phyloP scores from a whole-genome alignment of 2,329 filamentous ascomycete species.

The Alternaria sp. region DNA sequence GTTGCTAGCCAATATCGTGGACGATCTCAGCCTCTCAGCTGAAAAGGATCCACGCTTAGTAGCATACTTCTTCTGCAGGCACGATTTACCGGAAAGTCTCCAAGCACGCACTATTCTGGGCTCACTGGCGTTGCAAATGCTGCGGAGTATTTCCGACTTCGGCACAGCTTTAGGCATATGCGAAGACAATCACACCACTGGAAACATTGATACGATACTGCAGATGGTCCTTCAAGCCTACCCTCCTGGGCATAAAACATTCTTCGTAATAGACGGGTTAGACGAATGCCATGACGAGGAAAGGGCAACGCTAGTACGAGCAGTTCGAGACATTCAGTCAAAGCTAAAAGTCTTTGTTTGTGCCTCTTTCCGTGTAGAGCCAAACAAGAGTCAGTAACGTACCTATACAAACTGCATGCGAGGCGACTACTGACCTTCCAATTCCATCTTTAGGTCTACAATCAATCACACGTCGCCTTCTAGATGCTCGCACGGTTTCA shows the following conservation, averaged over 20 bases:
- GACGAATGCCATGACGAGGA: no score
- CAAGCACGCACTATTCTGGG: slow-evolving; percentile 32
- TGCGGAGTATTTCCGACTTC: slow-evolving; percentile 21
- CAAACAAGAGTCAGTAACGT: neutral
- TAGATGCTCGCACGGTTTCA: slow-evolving; percentile 2
- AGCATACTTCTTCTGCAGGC: slow-evolving; percentile 37
- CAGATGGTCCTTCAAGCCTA: no score
- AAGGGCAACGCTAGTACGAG: no score
- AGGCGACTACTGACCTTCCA: no score
- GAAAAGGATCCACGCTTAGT: slow-evolving; percentile 5
- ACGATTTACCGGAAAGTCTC: slow-evolving; percentile 31
- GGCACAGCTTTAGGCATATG: no score
- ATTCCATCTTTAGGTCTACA: neutral
- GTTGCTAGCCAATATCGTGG: slow-evolving; percentile 52
- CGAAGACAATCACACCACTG: neutral
- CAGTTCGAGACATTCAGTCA: no score
- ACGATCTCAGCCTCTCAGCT: slow-evolving; percentile 23
- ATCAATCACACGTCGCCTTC: neutral
- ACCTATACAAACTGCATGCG: no score
- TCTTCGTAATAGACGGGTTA: slow-evolving; percentile 46
- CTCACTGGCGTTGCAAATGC: slow-evolving; percentile 46
- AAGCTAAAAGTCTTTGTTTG: slow-evolving; percentile 28
- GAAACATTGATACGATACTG: slow-evolving; percentile 23
- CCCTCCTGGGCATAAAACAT: slow-evolving; percentile 19
- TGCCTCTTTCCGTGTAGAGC: slow-evolving; percentile 29